Conservation (phyloP, 2,329 filamentous ascomycete genomes). For the Nemania sp. region DNA sequence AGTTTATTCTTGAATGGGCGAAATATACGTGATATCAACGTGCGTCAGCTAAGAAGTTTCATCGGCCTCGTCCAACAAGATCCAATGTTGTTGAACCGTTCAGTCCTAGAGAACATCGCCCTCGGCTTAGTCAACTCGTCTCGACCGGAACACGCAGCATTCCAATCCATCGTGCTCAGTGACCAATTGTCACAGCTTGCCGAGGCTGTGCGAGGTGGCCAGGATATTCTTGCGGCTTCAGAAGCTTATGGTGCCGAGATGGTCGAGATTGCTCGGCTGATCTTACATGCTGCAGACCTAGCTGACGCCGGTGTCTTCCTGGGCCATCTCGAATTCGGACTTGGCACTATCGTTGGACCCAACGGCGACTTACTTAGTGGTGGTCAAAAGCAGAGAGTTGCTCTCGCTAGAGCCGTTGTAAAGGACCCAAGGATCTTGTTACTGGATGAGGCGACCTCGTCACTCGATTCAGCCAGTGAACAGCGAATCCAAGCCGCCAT, state of each 20-base stretch:
- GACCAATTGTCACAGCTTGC: constrained; percentile 64
- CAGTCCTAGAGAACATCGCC: constrained; percentile 55
- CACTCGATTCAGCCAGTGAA: constrained; percentile 63
- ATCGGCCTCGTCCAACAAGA: constrained; percentile 53
- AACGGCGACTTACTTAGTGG: constrained; percentile 60
- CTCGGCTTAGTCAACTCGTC: constrained; percentile 53
- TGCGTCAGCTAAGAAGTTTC: constrained; percentile 52
- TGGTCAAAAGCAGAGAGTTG: constrained; percentile 63
- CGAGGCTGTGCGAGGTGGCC: constrained; percentile 62
- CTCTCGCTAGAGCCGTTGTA: constrained; percentile 61
- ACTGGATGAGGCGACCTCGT: constrained; percentile 64
- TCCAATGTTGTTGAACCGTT: constrained; percentile 51
- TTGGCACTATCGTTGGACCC: constrained; percentile 58
- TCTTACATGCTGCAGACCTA: constrained; percentile 63
- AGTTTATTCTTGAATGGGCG: constrained; percentile 60
- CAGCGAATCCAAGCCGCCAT: constrained; percentile 56
- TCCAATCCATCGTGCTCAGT: constrained; percentile 62
- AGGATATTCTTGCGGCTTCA: constrained; percentile 60
- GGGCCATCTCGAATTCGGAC: constrained; percentile 59
- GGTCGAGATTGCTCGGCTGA: constrained; percentile 63
- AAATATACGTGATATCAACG: constrained; percentile 62
- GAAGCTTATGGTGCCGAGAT: constrained; percentile 58
- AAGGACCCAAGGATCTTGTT: constrained; percentile 61
- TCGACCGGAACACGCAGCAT: constrained; percentile 46
- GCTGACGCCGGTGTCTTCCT: constrained; percentile 68